Evolutionary conservation across 306 rosid genomes (phyloP).

Genomic region (Prosopis cineraria): DNA sequence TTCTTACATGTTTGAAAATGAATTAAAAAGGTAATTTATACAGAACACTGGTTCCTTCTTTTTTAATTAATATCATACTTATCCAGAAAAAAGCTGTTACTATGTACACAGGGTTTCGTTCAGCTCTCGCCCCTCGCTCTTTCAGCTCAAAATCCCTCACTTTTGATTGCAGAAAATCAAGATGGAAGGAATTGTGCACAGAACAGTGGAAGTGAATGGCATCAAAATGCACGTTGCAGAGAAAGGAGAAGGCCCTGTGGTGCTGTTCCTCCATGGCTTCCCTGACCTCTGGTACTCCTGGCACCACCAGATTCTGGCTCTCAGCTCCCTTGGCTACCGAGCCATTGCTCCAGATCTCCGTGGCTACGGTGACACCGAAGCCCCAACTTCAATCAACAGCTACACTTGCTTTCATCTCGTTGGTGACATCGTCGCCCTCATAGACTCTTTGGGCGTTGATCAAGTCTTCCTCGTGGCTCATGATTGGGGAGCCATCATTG

Average conservation of each 20-base stretch:
- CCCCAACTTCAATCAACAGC: background rate
- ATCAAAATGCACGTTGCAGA: background rate
- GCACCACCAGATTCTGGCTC: background rate
- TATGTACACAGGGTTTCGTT: background rate
- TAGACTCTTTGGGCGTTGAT: background rate
- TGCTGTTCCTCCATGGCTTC: background rate
- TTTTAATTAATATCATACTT: background rate
- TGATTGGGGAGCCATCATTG: background rate
- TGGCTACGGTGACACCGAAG: background rate
- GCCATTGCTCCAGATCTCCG: background rate
- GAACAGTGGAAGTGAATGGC: background rate
- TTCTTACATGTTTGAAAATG: too few relatives aligned
- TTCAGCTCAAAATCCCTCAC: background rate
- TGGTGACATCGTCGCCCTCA: background rate
- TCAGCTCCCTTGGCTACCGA: background rate
- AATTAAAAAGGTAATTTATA: too few relatives aligned
- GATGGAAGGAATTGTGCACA: constrained; percentile 1
- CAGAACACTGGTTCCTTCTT: too few relatives aligned
- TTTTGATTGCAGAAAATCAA: background rate
- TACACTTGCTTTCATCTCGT: background rate
- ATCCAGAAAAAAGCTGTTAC: background rate
- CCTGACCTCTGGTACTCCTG: background rate
- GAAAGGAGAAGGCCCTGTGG: background rate
- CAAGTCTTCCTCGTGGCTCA: background rate
- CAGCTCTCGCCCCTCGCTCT: background rate